Percentiles rank a stretch among this genome's conserved stretches.
phyloP scores from a whole-genome alignment of 1,284 basidiomycete species.

The Fomitopsis betulina region DNA sequence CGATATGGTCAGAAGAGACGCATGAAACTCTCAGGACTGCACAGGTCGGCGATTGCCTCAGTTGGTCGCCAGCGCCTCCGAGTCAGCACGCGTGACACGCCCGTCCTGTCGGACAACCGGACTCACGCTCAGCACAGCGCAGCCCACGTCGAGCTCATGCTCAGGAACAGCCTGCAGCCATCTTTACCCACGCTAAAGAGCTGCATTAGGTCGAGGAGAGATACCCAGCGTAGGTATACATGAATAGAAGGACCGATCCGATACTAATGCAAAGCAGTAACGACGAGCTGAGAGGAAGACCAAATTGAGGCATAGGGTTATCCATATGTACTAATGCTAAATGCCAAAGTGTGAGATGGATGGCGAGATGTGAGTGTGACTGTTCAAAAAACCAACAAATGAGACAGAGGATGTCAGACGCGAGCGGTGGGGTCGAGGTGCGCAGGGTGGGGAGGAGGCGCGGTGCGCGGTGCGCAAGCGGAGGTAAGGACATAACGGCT shows the following conservation, averaged over 20 bases:
- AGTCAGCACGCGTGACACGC: neutral
- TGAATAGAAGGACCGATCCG: neutral
- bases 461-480: neutral
- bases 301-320: constrained; percentile 1
- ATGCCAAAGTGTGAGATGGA: constrained; percentile 5
- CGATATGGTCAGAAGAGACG: constrained; percentile 3
- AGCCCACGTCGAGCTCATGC: neutral
- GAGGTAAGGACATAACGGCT: neutral
- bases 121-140: neutral
- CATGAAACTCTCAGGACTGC: neutral
- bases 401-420: neutral
- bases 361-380: neutral
- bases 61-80: neutral
- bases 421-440: neutral
- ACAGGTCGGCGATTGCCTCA: constrained; percentile 6
- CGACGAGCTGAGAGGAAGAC: neutral
- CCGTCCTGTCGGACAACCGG: neutral
- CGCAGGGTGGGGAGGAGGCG: neutral
- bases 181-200: neutral
- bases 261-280: constrained; percentile 5
- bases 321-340: constrained; percentile 7
- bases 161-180: neutral
- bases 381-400: neutral
- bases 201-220: constrained; percentile 2
- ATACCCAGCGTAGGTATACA: constrained; percentile 1